Evolutionary conservation across 306 rosid species (phyloP).

Genomic region (Inga leiocalycina): DNA sequence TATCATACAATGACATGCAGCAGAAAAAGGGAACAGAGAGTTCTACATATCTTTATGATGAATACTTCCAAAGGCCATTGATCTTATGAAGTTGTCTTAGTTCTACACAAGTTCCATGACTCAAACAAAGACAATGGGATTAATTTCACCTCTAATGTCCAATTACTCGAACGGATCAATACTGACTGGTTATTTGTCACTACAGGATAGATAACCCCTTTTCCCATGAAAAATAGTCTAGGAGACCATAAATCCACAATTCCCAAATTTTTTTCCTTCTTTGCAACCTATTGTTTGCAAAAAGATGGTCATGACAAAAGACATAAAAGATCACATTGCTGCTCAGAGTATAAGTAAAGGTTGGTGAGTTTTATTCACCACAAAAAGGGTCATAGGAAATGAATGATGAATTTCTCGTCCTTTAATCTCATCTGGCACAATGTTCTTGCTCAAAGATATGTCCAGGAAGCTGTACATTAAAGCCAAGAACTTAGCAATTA

Average conservation of each 20-base stretch:
- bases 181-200: slow-evolving; percentile 16
- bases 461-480: slow-evolving; percentile 81
- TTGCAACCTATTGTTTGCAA: neutral
- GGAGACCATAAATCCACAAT: slow-evolving; percentile 5
- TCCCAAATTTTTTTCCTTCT: neutral
- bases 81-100: neutral
- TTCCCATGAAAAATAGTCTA: slow-evolving; percentile 2
- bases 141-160: slow-evolving; percentile 5
- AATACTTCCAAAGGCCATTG: neutral
- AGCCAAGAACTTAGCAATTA: slow-evolving; percentile 87
- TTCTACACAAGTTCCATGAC: neutral
- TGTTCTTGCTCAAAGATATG: slow-evolving; percentile 73
- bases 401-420: slow-evolving; percentile 93
- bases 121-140: neutral
- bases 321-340: neutral
- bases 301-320: slow-evolving; percentile 17
- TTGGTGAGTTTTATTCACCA: slow-evolving; percentile 44
- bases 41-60: neutral
- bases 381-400: slow-evolving; percentile 81
- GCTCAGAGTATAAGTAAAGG: slow-evolving; percentile 2
- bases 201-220: neutral
- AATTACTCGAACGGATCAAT: neutral
- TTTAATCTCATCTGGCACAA: slow-evolving; percentile 79
- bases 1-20: neutral
- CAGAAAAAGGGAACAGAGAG: neutral